Base-by-base conservation (phyloP, 495 filamentous ascomycete genomes). In the Aspergillus funiculosus region DNA sequence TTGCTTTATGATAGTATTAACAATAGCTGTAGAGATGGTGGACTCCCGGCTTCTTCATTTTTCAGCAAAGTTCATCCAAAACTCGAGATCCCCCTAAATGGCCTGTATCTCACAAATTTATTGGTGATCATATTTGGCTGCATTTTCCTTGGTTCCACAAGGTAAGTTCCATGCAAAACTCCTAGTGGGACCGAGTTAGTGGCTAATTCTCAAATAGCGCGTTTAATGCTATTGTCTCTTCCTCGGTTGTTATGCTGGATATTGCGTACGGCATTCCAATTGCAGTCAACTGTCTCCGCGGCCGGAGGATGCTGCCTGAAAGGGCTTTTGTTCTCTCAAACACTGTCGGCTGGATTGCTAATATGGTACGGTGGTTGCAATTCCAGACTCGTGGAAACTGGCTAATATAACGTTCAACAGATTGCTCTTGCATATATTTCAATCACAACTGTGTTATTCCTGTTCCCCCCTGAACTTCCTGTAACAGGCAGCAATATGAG, bases 201-300 rank as follows among this genome's bases (percentile, higher is more conserved):
- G 24, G 1, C 43, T 53, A 51, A 60, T 5, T 6, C 5, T 7
- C 1, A 6, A 2, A 9, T n/a, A 69, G 68, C 43, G 72, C 71
- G 2, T 73, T 74, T 53, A 74, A 72, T 35, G 83, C 86, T 11
- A 86, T 89, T 51, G 71, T 84, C 14, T 83, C 83, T 0, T 75
- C 82, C 0, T 82, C 80, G 0, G 83, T 88, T 0, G 83, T 90
- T 22, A 69, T 83, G 4, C 74, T 89, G 1, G 80, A 80, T 17
- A 62, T 90, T 9, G 78, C 81, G 11, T 89, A 90, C 54, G 85
- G 74, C 6, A 85, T 88, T 25, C 86, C 86, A 0, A 76, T 85
- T 30, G 60, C 74, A 1, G 79, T 89, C 44, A 84, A 87, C 55
- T 76, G 77, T 37, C 45, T 83, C 1, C 76, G 77, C 3, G 82